Conservation (phyloP, 345 rosid species). For the Gossypioides kirkii region DNA sequence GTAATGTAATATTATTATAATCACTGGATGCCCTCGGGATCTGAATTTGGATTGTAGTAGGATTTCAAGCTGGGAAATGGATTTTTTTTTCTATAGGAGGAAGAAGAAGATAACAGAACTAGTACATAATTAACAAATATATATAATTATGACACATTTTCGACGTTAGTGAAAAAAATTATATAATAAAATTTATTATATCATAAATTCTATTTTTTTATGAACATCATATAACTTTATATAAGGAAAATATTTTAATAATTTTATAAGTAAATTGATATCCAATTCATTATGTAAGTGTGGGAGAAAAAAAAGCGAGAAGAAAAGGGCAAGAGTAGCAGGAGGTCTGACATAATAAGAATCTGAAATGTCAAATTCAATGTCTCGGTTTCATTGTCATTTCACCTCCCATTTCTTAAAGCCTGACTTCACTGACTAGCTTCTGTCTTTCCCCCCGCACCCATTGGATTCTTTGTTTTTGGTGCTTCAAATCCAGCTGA, state of each 20-base stretch:
- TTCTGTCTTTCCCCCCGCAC: slow-evolving; percentile 13
- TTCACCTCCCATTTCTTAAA: slow-evolving; percentile 15
- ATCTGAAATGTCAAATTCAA: slow-evolving; percentile 67
- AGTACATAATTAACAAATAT: too few relatives aligned
- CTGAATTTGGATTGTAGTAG: slow-evolving; percentile 19
- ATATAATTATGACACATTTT: too few relatives aligned
- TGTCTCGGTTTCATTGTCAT: slow-evolving; percentile 33
- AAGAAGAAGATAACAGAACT: too few relatives aligned
- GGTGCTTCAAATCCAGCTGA: neutral
- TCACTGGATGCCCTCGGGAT: slow-evolving; percentile 34
- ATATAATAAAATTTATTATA: too few relatives aligned
- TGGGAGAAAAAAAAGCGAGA: neutral
- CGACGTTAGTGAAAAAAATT: too few relatives aligned
- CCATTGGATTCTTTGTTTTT: slow-evolving; percentile 13
- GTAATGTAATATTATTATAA: neutral
- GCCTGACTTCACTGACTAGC: neutral
- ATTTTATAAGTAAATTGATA: too few relatives aligned
- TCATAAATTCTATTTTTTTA: too few relatives aligned
- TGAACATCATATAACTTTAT: too few relatives aligned
- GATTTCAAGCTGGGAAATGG: slow-evolving; percentile 31
- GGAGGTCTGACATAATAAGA: slow-evolving; percentile 45
- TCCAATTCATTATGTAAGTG: too few relatives aligned
- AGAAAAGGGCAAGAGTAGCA: neutral
- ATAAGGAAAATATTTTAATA: too few relatives aligned
- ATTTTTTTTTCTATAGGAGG: too few relatives aligned